These are phyloP conservation scores for Cystobasidiopsis lactophilus DNA, from an alignment of 768 basidiomycete genomes.

Conservation along the genomic window DNA sequence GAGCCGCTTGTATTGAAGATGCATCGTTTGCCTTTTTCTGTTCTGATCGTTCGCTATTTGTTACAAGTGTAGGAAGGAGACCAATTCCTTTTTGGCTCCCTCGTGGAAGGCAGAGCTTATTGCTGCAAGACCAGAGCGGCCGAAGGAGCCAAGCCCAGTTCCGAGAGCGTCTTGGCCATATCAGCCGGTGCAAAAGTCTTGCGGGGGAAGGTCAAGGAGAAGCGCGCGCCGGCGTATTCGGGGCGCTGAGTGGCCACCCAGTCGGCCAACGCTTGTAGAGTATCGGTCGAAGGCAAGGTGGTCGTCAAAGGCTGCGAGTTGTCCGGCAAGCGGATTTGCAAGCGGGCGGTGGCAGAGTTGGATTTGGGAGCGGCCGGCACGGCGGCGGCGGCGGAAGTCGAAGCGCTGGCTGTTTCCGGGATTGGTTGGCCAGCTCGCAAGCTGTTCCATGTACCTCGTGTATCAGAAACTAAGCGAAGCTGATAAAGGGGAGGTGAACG, in stretches of 20 bases:
- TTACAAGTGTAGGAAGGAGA: too few species aligned
- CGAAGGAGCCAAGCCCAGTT: constrained; percentile 10
- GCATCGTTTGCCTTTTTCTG: background rate
- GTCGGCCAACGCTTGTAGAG: constrained; percentile 10
- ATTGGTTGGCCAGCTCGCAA: constrained; percentile 21
- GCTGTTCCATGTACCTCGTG: background rate
- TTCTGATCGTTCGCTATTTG: too few species aligned
- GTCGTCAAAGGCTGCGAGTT: constrained; percentile 57
- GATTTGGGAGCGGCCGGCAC: constrained; percentile 22
- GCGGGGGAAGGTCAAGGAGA: constrained; percentile 9
- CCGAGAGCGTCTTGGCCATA: constrained; percentile 9
- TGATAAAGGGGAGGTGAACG: background rate
- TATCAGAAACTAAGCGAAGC: too few species aligned
- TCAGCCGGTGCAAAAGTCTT: constrained; percentile 4
- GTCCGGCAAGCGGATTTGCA: constrained; percentile 68
- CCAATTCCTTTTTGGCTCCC: too few species aligned
- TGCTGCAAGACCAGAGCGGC: constrained; percentile 7
- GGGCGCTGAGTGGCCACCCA: constrained; percentile 10
- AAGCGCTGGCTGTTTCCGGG: constrained; percentile 40
- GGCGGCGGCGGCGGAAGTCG: constrained; percentile 18
- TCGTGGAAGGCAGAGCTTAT: too few species aligned
- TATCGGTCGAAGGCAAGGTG: constrained; percentile 22
- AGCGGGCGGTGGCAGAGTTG: constrained; percentile 26
- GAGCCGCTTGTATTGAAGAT: constrained; percentile 11
- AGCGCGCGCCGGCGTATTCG: background rate